phyloP scores from a whole-genome alignment of 163 green algal species.

The Prototheca stagnorum region DNA sequence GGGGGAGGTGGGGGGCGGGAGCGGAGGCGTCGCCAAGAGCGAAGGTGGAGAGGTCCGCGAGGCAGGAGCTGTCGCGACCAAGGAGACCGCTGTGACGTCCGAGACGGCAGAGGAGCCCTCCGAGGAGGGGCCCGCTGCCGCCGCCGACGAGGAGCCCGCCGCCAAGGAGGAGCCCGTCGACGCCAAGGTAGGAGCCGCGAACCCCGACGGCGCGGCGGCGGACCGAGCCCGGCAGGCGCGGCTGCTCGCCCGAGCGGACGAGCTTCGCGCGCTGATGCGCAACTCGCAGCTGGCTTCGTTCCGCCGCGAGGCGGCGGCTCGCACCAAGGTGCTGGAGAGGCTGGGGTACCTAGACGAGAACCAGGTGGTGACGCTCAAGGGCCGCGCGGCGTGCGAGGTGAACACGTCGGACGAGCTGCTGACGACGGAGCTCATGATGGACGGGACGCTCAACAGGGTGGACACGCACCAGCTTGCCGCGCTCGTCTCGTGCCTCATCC shows the following conservation, averaged over 20 bases:
- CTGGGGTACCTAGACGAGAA: constrained; percentile 66
- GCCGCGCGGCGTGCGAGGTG: constrained; percentile 24
- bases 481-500: constrained; percentile 72
- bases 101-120: too few relatives aligned
- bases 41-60: too few relatives aligned
- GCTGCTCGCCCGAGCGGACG: constrained; percentile 36
- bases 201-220: constrained; percentile 13
- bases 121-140: too few relatives aligned
- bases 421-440: constrained; percentile 87
- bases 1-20: too few relatives aligned
- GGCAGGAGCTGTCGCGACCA: too few relatives aligned
- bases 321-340: constrained; percentile 55
- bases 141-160: too few relatives aligned
- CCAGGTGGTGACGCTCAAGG: constrained; percentile 27
- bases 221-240: constrained; percentile 40
- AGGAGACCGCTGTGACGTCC: too few relatives aligned
- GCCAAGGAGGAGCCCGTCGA: not conserved
- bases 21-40: too few relatives aligned
- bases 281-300: constrained; percentile 46
- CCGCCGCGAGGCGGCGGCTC: constrained; percentile 40
- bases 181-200: constrained; percentile 25
- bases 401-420: constrained; percentile 68
- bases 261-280: constrained; percentile 36
- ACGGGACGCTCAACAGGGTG: constrained; percentile 56
- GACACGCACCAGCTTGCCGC: constrained; percentile 74